Evolutionary conservation across 2,329 filamentous ascomycete species (phyloP), one percentile per base, ranked within the genome.

Genomic region (Rugonectria rugulosa): DNA sequence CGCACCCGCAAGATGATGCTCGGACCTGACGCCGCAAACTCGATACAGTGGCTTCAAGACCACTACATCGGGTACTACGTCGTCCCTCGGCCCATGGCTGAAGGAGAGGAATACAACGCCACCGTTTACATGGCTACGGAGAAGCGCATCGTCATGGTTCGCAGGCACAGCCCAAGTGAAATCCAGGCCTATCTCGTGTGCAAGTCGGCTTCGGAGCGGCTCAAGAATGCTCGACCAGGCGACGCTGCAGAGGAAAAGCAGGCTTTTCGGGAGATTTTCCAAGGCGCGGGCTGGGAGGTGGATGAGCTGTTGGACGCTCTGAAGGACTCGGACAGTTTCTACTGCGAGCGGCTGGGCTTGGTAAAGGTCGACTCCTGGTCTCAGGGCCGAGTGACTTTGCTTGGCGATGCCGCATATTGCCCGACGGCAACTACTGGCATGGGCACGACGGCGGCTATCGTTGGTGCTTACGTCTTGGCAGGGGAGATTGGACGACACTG

Each of bases 1-100:
- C 76, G 73, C 24, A 78, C 78, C 3, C 75, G 82, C 15, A 75
- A 68, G 41, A 72, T 74, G 43, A 75, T 80, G 59, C 60, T 79
- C 1, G 69, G 65, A 3, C 31, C 65, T 1, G 62, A 63, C 14
- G 49, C 62, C n/a, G n/a, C n/a, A n/a, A n/a, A n/a, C n/a, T n/a
- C 0, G 4, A 32, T 32, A 14, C 12, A 5, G 29, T 5, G n/a
- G 29, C 29, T 32, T 32, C n/a, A 14, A 9, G 10, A 10, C 29
- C 29, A 8, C 12, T 14, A 32, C 29, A 14, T 14, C n/a, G 29
- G 11, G 10, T 32, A 32, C 12, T 32, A 32, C 29, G n/a, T 10
- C 10, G 7, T 32, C 12, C 29, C 29, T 11, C 29, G 29, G 12
- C 29, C 29, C 5, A 32, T n/a, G n/a, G n/a, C n/a, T n/a, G n/a